These are phyloP conservation scores for Cryptococcus sp. DNA, from an alignment of 1,284 basidiomycete genomes.

Conservation along the genomic window DNA sequence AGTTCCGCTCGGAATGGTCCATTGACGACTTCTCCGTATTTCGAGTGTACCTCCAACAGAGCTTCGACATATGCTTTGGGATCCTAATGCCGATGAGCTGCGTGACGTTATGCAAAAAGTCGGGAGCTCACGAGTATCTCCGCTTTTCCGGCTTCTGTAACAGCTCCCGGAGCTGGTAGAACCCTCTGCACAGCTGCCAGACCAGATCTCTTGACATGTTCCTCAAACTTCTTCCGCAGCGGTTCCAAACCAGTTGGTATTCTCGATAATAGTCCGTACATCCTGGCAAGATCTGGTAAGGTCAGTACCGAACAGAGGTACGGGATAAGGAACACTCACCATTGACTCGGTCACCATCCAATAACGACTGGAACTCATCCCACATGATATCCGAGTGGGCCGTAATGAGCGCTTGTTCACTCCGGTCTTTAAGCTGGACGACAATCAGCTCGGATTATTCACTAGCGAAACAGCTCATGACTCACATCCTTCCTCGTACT, in stretches of 20 bases:
- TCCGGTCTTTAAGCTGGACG: slow-evolving; percentile 70
- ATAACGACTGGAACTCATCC: slow-evolving; percentile 88
- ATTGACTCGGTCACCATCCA: slow-evolving; percentile 73
- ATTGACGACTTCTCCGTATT: slow-evolving; percentile 85
- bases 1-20: slow-evolving; percentile 90
- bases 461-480: neutral
- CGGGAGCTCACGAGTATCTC: slow-evolving; percentile 53
- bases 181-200: slow-evolving; percentile 78
- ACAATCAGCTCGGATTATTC: slow-evolving; percentile 1
- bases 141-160: slow-evolving; percentile 54
- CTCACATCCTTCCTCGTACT: slow-evolving; percentile 69
- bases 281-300: slow-evolving; percentile 71
- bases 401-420: slow-evolving; percentile 87
- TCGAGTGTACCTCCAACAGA: slow-evolving; percentile 81
- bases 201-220: slow-evolving; percentile 88
- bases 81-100: slow-evolving; percentile 43
- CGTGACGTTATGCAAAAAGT: neutral
- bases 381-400: slow-evolving; percentile 84
- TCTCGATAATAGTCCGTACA: slow-evolving; percentile 88
- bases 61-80: slow-evolving; percentile 94
- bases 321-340: neutral
- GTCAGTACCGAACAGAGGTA: slow-evolving; percentile 4
- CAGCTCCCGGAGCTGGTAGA: slow-evolving; percentile 54
- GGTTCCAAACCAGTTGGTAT: slow-evolving; percentile 90
- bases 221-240: slow-evolving; percentile 86